phyloP scores from a whole-genome alignment of 2,329 filamentous ascomycete species.

The Zopfia rhizophila region DNA sequence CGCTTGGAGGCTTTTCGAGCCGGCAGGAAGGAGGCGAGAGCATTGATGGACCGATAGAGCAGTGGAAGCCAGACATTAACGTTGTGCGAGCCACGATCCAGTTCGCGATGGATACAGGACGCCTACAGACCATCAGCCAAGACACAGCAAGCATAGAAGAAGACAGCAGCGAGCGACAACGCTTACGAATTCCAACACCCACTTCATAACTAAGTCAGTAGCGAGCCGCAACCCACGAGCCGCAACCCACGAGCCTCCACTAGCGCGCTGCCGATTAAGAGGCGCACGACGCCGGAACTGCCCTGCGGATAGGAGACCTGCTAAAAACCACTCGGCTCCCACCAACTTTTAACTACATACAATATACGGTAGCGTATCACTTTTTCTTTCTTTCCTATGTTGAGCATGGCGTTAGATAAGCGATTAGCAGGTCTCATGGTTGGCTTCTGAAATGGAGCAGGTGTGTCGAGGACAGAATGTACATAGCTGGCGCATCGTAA shows the following conservation, averaged over 20 bases:
- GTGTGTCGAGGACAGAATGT: too few relatives aligned
- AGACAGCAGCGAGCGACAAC: conserved; percentile 13
- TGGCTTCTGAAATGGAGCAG: conserved; percentile 25
- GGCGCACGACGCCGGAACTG: conserved; percentile 15
- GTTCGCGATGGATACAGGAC: conserved; percentile 18
- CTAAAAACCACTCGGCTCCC: conserved; percentile 10
- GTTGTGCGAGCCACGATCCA: conserved; percentile 23
- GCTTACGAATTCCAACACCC: conserved; percentile 11
- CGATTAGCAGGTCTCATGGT: conserved; percentile 26
- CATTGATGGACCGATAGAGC: conserved; percentile 19
- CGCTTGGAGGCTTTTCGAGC: conserved; percentile 18
- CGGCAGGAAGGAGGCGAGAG: conserved; percentile 16
- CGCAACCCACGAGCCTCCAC: conserved; percentile 15
- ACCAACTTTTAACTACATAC: conserved; percentile 6
- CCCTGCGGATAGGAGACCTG: conserved; percentile 20
- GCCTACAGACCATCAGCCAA: conserved; percentile 3
- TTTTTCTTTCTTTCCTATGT: conserved; percentile 26
- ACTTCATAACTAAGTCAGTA: conserved; percentile 7
- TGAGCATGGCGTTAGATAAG: conserved; percentile 27
- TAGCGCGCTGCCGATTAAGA: conserved; percentile 19
- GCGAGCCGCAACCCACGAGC: conserved; percentile 7
- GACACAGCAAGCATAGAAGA: conserved; percentile 11
- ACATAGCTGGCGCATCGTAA: too few relatives aligned
- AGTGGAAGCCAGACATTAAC: conserved; percentile 22
- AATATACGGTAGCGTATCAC: conserved; percentile 13